Base-by-base conservation (phyloP, 345 rosid genomes). In the Citrus unshiu region DNA sequence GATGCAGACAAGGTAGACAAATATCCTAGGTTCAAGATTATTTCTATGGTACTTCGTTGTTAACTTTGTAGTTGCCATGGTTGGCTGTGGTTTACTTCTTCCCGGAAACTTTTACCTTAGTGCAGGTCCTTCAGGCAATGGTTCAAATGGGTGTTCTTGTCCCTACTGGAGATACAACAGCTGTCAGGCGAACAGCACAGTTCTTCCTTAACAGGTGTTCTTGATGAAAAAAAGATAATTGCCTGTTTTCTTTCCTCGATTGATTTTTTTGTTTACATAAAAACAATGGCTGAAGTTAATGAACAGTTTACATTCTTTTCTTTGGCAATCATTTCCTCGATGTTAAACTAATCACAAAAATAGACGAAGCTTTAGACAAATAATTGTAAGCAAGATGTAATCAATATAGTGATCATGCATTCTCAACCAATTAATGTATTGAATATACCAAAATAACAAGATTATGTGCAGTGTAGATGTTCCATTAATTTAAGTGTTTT, bases 141-240 rank as follows among this genome's bases (percentile, higher is more conserved):
- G 74, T 93, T 84, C 99, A 93, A 86, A 96, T 96, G 99, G 99
- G 99, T 76, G 99, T 96, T 76, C 98, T 96, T 82, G 99, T 96
- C 64, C 99, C 99, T 68, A 96, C 99, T 49, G 99, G 99, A 78
- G 99, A 96, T 81, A 87, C 90, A 91, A 96, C 99, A 67, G 96
- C 99, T 76, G 91, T 96, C 80, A 88, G 97, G 82, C 84, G 99
- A 82, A 96, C 99, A 34, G 97, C 99, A 35, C 86, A 89, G 66
- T 96, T 96, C 86, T 96, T 96, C 86, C 97, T 96, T 74, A 91
- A 93, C 66, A 96, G 97, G 99, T 96, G 74, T 71, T 60, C 74
- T 70, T n/a, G 29, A 58, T 24, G 43, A 68, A 51, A 65, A 69
- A 16, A 29, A 68, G 7, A 63, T 5, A 39, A 8, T 39, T 65